These are phyloP conservation scores for Aspergillus sparsus DNA, from an alignment of 495 filamentous ascomycete genomes.

Conservation along the genomic window DNA sequence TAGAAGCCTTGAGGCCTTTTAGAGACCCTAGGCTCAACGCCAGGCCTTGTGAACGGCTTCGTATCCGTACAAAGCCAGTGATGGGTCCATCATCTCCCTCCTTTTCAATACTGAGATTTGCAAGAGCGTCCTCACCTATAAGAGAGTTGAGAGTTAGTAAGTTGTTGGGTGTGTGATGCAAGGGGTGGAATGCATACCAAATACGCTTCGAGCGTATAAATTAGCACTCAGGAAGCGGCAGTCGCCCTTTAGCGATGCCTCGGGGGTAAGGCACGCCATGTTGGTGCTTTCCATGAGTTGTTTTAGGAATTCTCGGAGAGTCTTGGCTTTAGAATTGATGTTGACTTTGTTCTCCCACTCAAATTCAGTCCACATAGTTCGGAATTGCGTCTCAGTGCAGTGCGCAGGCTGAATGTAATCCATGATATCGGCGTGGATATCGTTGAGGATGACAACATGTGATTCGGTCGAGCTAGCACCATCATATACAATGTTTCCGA, in stretches of 20 bases:
- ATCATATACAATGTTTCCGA: constrained; percentile 98
- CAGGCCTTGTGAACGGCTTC: constrained; percentile 94
- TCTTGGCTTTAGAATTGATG: constrained; percentile 96
- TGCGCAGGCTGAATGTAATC: constrained; percentile 98
- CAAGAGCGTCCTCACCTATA: constrained; percentile 95
- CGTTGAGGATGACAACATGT: constrained; percentile 97
- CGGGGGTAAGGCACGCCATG: constrained; percentile 97
- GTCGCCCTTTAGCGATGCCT: constrained; percentile 94
- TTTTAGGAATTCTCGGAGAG: constrained; percentile 86
- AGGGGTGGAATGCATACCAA: constrained; percentile 66
- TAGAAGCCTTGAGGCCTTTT: constrained; percentile 78
- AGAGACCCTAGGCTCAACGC: constrained; percentile 91
- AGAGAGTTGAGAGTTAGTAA: constrained; percentile 27
- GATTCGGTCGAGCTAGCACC: constrained; percentile 92
- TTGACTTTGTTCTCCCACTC: constrained; percentile 99
- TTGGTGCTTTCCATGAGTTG: constrained; percentile 97
- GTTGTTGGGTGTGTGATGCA: not conserved
- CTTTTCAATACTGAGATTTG: constrained; percentile 97
- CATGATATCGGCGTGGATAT: constrained; percentile 99
- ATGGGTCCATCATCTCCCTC: constrained; percentile 94
- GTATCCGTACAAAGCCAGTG: constrained; percentile 98
- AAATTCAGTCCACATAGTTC: constrained; percentile 99
- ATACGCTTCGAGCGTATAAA: constrained; percentile 94
- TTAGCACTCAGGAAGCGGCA: constrained; percentile 98
- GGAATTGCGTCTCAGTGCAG: constrained; percentile 97